Conservation (phyloP, 345 rosid genomes). For the Populus tremula region DNA sequence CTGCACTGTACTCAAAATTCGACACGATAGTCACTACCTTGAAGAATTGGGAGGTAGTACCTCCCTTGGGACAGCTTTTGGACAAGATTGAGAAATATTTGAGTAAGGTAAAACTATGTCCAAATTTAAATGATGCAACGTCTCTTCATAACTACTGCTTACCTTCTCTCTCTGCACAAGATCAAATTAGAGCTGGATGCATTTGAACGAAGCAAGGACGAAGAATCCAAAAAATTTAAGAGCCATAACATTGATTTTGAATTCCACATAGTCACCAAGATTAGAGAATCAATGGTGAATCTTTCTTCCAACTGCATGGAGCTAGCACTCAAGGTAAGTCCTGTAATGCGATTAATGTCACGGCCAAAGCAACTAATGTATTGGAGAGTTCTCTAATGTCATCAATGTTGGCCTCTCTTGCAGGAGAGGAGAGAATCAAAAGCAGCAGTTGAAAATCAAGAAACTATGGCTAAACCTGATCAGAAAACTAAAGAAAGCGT, state of each 20-base stretch:
- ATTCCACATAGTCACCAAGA: constrained; percentile 8
- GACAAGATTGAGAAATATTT: constrained; percentile 21
- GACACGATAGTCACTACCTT: constrained; percentile 5
- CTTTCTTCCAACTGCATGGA: constrained; percentile 27
- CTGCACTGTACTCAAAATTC: constrained; percentile 21
- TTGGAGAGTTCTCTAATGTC: not conserved
- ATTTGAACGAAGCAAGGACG: constrained; percentile 18
- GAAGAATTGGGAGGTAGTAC: constrained; percentile 12
- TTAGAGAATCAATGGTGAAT: constrained; percentile 19
- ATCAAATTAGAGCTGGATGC: constrained; percentile 17
- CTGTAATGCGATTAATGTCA: too few species aligned
- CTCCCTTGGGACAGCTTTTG: constrained; percentile 7
- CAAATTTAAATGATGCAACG: not conserved
- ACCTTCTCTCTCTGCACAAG: not conserved
- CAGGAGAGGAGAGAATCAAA: constrained; percentile 15
- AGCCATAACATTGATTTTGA: constrained; percentile 14
- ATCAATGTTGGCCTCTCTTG: not conserved
- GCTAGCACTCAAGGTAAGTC: constrained; percentile 15
- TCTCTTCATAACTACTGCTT: not conserved
- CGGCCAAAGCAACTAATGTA: not conserved
- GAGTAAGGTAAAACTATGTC: constrained; percentile 12
- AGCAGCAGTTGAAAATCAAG: not conserved
- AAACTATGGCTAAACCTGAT: not conserved
- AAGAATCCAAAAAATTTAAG: constrained; percentile 12
- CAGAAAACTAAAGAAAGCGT: not conserved